Evolutionary conservation across 495 filamentous ascomycete genomes (phyloP).

Genomic region (Jackrogersella multiformis): DNA sequence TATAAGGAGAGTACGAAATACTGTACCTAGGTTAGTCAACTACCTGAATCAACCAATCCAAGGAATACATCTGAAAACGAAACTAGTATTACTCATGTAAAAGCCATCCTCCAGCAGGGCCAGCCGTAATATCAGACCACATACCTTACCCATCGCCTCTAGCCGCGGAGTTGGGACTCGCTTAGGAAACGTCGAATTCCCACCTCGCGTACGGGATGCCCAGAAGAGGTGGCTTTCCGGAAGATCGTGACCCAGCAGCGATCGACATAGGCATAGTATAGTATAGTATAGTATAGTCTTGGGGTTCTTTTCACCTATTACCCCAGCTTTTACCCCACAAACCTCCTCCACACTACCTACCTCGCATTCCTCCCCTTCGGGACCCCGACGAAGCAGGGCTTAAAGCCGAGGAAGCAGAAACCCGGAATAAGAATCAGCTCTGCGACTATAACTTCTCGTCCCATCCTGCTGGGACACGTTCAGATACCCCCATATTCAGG

Average conservation of each 20-base stretch:
- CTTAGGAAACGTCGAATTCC: slow-evolving; percentile 11
- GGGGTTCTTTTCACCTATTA: no score
- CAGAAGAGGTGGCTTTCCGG: slow-evolving; percentile 11
- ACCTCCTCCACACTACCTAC: slow-evolving; percentile 12
- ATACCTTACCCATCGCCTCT: not conserved
- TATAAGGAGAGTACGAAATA: no score
- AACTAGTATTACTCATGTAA: not conserved
- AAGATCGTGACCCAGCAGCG: slow-evolving; percentile 8
- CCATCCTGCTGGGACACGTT: not conserved
- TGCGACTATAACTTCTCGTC: not conserved
- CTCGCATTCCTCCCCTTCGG: no score
- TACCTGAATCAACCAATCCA: not conserved
- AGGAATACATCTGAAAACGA: not conserved
- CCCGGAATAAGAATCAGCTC: slow-evolving; percentile 2
- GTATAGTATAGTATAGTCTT: no score
- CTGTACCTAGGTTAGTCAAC: no score
- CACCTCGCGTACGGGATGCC: slow-evolving; percentile 11
- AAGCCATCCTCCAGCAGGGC: not conserved
- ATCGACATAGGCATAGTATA: not conserved
- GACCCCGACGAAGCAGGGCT: not conserved
- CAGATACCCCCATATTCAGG: no score
- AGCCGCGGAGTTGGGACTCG: slow-evolving; percentile 20
- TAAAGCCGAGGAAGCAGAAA: no score
- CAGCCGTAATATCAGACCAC: not conserved
- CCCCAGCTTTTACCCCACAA: slow-evolving; percentile 20